These are phyloP conservation scores for Aphanomyces invadans DNA, from an alignment of 352 stramenopile species.

Conservation along the genomic window DNA sequence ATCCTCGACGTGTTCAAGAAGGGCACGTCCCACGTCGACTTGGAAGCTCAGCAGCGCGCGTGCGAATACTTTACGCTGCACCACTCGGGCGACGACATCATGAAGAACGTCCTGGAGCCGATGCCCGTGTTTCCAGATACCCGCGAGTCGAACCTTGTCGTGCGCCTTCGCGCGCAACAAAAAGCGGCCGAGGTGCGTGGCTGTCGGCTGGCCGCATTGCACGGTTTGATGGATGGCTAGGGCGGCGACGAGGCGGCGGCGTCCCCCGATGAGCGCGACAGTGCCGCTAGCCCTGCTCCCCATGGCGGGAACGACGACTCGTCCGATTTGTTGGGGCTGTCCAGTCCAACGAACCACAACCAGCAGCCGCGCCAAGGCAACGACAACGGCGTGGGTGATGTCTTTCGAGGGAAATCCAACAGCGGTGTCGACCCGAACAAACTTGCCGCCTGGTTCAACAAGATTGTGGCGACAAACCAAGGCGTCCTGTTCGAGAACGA, in stretches of 20 bases:
- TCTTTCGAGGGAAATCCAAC: slow-evolving; percentile 34
- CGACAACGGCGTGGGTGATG: slow-evolving; percentile 39
- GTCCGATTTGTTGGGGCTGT: slow-evolving; percentile 30
- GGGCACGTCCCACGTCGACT: slow-evolving; percentile 90
- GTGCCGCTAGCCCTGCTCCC: no score
- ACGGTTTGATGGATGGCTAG: no score
- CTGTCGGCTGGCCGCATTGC: no score
- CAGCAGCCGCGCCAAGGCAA: neutral
- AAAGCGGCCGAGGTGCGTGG: slow-evolving; percentile 31
- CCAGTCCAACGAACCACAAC: slow-evolving; percentile 32
- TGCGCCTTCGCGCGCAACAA: slow-evolving; percentile 64
- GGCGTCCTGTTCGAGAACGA: slow-evolving; percentile 90
- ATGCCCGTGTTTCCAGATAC: slow-evolving; percentile 97
- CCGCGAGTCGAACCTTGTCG: slow-evolving; percentile 57
- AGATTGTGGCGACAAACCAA: slow-evolving; percentile 85
- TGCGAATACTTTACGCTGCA: slow-evolving; percentile 94
- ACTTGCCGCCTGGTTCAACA: slow-evolving; percentile 64
- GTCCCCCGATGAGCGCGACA: no score
- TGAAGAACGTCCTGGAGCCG: slow-evolving; percentile 92
- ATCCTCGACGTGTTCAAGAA: slow-evolving; percentile 90
- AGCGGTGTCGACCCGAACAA: slow-evolving; percentile 41
- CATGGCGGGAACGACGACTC: no score
- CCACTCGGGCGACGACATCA: slow-evolving; percentile 73
- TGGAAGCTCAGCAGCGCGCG: slow-evolving; percentile 96
- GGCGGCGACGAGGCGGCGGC: no score